These are phyloP conservation scores for Alopecurus myosuroides DNA, from an alignment of 176 grass and related monocot genomes.

Conservation along the genomic window DNA sequence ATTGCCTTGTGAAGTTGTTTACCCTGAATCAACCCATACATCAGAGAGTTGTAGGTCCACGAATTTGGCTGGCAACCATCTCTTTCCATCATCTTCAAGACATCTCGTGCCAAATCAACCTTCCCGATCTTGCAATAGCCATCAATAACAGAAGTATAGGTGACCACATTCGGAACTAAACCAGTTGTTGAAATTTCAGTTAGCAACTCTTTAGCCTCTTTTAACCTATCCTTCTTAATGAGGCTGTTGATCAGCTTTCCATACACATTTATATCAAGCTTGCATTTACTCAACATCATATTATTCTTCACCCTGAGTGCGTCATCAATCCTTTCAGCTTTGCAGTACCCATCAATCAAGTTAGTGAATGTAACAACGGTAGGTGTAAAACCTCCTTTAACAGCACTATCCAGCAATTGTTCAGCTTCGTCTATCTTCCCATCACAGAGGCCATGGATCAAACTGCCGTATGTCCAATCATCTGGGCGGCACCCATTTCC, in stretches of 20 bases:
- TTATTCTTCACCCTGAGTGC: constrained; percentile 51
- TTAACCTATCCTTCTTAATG: constrained; percentile 43
- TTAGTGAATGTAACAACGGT: constrained; percentile 55
- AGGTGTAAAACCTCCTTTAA: constrained; percentile 34
- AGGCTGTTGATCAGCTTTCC: constrained; percentile 45
- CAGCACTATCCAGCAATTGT: constrained; percentile 43
- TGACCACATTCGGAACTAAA: constrained; percentile 68
- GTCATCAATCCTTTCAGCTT: constrained; percentile 41
- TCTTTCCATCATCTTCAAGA: constrained; percentile 58
- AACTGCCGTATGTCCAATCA: constrained; percentile 47
- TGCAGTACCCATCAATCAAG: constrained; percentile 62
- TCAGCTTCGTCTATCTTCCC: constrained; percentile 41
- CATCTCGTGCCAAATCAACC: constrained; percentile 49
- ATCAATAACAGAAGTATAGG: constrained; percentile 80
- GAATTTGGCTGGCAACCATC: constrained; percentile 56
- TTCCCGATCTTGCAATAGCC: constrained; percentile 70
- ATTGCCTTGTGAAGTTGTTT: constrained; percentile 70
- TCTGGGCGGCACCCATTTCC: constrained; percentile 32
- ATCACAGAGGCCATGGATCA: constrained; percentile 48
- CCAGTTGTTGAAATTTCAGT: constrained; percentile 43
- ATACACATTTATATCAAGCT: constrained; percentile 47
- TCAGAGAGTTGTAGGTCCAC: constrained; percentile 66
- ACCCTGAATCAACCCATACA: constrained; percentile 64
- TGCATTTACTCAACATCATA: constrained; percentile 45
- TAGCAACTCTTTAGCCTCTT: constrained; percentile 47